Evolutionary conservation across 2,329 filamentous ascomycete species (phyloP), one percentile per base, ranked within the genome.

Genomic region (Arthroderma sp.): DNA sequence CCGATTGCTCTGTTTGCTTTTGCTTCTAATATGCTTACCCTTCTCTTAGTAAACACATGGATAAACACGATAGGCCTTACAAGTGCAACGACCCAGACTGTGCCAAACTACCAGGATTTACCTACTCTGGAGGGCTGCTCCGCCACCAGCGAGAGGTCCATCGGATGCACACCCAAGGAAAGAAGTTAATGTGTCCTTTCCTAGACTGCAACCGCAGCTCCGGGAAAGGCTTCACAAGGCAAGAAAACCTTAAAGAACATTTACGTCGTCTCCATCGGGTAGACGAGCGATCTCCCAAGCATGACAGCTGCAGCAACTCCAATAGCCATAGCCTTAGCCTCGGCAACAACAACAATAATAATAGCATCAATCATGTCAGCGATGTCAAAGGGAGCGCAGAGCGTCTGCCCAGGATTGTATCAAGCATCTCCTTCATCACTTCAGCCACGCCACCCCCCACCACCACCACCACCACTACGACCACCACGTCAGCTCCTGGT

Each of bases 111-210:
- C 84, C 85, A 43, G 89, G 89, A 1, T 96, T 96, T 63, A 96
- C 89, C 1, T 96, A 96, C 61, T 89, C 85, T 0, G 89, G 89
- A 10, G 89, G 89, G 3, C 76, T 96, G 0, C 68, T 94, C 11
- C 77, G 89, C 38, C 89, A 96, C 65, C 83, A 94, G 65, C 82
- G 89, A 51, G 89, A 96, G 65, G 89, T 96, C 1, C 89, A 96
- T 64, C 80, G 81, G 62, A 86, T 89, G 66, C 83, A 94, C 56
- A 85, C 86, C 45, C 87, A 86, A 1, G 86, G 87, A 6, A 87
- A 88, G 61, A 87, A 93, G 50, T 74, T 94, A 44, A 84, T 86
- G 68, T 96, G 89, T 57, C 87, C 87, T 0, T 83, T 89, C 56
- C 64, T 71, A 33, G 86, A 86, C 59, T 96, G 89, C 73, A 94